A percentile compares a stretch with the other conserved stretches of the same genome.
phyloP scores from a whole-genome alignment of 2,329 filamentous ascomycete species.

The Xylaria sp. region DNA sequence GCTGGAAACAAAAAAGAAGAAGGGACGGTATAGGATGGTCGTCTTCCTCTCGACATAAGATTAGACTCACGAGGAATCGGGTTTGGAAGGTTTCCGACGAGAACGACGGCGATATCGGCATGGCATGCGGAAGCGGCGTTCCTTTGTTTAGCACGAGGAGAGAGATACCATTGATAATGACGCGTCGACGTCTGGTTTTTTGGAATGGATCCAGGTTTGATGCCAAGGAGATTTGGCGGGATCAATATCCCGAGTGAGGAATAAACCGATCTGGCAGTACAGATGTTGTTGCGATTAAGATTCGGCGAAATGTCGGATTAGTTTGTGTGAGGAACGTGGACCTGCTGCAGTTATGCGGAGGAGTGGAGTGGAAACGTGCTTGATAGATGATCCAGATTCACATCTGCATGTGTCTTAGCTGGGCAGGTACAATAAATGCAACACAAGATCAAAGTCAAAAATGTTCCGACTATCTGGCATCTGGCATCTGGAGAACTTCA shows the following conservation, averaged over 20 bases:
- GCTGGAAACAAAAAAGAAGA: constrained; percentile 4
- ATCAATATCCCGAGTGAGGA: background rate
- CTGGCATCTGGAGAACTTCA: background rate
- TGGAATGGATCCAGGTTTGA: background rate
- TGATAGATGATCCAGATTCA: constrained; percentile 11
- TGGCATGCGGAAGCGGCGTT: constrained; percentile 21
- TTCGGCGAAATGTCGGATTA: constrained; percentile 14
- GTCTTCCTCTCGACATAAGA: background rate
- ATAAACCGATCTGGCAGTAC: background rate
- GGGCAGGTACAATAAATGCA: constrained; percentile 3
- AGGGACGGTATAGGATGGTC: background rate
- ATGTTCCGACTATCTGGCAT: background rate
- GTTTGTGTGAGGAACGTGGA: background rate
- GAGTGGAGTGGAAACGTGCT: constrained; percentile 4
- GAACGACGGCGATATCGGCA: background rate
- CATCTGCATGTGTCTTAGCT: constrained; percentile 18
- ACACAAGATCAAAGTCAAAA: background rate
- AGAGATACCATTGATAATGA: constrained; percentile 30
- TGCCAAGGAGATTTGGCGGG: background rate
- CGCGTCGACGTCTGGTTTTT: constrained; percentile 13
- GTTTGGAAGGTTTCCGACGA: constrained; percentile 2
- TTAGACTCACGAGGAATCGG: background rate
- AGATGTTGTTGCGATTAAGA: background rate
- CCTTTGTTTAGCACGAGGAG: constrained; percentile 10
- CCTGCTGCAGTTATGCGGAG: background rate